phyloP scores from a whole-genome alignment of 176 grass and related monocot genomes.

The Aegilops tauschii region DNA sequence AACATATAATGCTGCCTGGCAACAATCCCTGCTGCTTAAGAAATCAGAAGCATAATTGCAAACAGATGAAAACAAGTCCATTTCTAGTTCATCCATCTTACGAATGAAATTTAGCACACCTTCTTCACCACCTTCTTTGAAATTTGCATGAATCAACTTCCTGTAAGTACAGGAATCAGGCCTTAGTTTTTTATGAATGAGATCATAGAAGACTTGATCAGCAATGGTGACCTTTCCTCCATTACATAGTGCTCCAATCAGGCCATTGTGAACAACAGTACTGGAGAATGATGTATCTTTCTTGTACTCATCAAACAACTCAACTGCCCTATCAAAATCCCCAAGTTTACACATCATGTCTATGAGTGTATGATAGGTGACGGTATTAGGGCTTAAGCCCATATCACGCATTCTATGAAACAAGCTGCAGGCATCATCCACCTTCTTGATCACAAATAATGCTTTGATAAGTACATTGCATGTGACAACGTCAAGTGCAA shows the following conservation, averaged over 20 bases:
- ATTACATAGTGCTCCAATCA: slow-evolving; percentile 60
- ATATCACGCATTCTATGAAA: slow-evolving; percentile 67
- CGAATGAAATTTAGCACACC: slow-evolving; percentile 59
- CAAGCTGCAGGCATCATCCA: slow-evolving; percentile 69
- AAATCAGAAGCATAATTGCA: slow-evolving; percentile 67
- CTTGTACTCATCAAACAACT: slow-evolving; percentile 58
- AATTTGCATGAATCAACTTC: slow-evolving; percentile 60
- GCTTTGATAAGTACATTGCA: slow-evolving; percentile 88
- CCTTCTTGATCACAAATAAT: slow-evolving; percentile 60
- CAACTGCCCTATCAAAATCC: slow-evolving; percentile 52
- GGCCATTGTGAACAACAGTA: slow-evolving; percentile 38
- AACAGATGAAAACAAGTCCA: slow-evolving; percentile 46
- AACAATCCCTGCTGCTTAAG: slow-evolving; percentile 63
- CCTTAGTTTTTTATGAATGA: slow-evolving; percentile 49
- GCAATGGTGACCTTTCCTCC: slow-evolving; percentile 50
- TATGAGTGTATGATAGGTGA: slow-evolving; percentile 78
- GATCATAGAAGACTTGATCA: slow-evolving; percentile 52
- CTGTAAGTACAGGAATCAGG: slow-evolving; percentile 43
- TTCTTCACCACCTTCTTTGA: slow-evolving; percentile 51
- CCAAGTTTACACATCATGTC: slow-evolving; percentile 60
- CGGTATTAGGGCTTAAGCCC: slow-evolving; percentile 56
- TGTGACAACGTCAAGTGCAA: slow-evolving; percentile 61
- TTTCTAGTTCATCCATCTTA: slow-evolving; percentile 50
- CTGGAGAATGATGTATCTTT: slow-evolving; percentile 43
- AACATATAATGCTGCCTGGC: slow-evolving; percentile 52